Percentiles rank a stretch among this genome's conserved stretches.
Conservation (phyloP, 192 early-diverging fungal species). For the Entomortierella beljakovae region DNA sequence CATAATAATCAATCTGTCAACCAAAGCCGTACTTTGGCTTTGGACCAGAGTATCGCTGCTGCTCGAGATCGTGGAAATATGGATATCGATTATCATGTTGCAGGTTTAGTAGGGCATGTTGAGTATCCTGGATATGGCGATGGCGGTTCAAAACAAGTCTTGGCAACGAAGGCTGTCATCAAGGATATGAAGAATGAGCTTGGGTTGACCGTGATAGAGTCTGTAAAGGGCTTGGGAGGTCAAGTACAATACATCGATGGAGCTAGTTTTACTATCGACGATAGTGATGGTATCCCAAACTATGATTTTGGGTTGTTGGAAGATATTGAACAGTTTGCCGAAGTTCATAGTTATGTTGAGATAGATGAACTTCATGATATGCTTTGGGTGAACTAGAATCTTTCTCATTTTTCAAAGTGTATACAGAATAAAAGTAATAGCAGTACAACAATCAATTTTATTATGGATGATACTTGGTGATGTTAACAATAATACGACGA, state of each 20-base stretch:
- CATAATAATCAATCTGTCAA: neutral
- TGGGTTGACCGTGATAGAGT: neutral
- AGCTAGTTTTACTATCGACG: neutral
- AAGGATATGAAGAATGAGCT: neutral
- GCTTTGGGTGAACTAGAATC: conserved; percentile 25
- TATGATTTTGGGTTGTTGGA: conserved; percentile 41
- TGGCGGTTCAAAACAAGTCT: too few species aligned
- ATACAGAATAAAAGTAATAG: too few species aligned
- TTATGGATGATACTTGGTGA: too few species aligned
- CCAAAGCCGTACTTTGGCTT: neutral
- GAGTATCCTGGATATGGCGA: too few species aligned
- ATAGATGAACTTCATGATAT: conserved; percentile 35
- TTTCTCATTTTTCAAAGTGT: neutral
- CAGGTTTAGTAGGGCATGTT: conserved; percentile 27
- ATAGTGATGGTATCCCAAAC: neutral
- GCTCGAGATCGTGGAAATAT: conserved; percentile 12
- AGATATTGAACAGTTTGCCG: conserved; percentile 19
- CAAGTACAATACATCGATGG: neutral
- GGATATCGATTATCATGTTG: conserved; percentile 13
- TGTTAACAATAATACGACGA: too few species aligned
- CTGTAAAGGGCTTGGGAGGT: too few species aligned
- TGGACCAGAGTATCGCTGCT: conserved; percentile 24
- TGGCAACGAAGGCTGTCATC: neutral
- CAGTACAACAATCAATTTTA: too few species aligned
- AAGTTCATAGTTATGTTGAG: conserved; percentile 7